A percentile compares a stretch with the other conserved stretches of the same genome.
Evolutionary conservation across 805 yeast genomes (phyloP).

Genomic region (Saturnispora sekii): DNA sequence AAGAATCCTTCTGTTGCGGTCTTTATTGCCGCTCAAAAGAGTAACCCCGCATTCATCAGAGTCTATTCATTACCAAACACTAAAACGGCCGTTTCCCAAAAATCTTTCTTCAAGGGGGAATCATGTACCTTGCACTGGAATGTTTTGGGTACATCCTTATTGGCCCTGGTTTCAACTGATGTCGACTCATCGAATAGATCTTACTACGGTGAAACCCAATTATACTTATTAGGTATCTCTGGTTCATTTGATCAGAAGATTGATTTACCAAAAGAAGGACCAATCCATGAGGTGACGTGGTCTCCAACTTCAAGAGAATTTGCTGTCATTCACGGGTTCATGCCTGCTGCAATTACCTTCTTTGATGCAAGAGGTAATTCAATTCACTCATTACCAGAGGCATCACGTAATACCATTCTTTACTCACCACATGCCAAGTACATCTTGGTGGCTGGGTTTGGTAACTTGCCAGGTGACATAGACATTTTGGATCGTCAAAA

Average conservation of each 20-base stretch:
- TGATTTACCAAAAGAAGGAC: constrained; percentile 83
- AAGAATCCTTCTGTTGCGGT: constrained; percentile 83
- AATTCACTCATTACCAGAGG: constrained; percentile 72
- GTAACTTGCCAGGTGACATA: constrained; percentile 93
- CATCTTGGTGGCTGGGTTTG: constrained; percentile 92
- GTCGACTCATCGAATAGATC: constrained; percentile 90
- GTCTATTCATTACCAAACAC: constrained; percentile 75
- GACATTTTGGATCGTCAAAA: constrained; percentile 90
- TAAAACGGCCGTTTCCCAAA: constrained; percentile 69
- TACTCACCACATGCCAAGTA: constrained; percentile 93
- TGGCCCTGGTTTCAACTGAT: constrained; percentile 92
- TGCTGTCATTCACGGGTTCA: constrained; percentile 93
- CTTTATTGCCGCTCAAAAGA: constrained; percentile 76
- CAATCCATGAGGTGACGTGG: constrained; percentile 97
- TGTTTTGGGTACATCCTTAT: constrained; percentile 81
- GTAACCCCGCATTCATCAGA: constrained; percentile 83
- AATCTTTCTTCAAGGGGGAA: constrained; percentile 92
- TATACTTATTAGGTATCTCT: constrained; percentile 83
- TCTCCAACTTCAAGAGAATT: constrained; percentile 93
- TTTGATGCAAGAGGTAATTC: constrained; percentile 91
- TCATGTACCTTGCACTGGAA: constrained; percentile 91
- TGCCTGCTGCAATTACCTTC: constrained; percentile 94
- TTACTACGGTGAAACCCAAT: constrained; percentile 92
- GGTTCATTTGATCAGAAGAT: constrained; percentile 88
- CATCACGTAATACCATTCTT: constrained; percentile 79